phyloP scores from a whole-genome alignment of 371 early-diverging fungal genomes.

The Mucor velutinosus region DNA sequence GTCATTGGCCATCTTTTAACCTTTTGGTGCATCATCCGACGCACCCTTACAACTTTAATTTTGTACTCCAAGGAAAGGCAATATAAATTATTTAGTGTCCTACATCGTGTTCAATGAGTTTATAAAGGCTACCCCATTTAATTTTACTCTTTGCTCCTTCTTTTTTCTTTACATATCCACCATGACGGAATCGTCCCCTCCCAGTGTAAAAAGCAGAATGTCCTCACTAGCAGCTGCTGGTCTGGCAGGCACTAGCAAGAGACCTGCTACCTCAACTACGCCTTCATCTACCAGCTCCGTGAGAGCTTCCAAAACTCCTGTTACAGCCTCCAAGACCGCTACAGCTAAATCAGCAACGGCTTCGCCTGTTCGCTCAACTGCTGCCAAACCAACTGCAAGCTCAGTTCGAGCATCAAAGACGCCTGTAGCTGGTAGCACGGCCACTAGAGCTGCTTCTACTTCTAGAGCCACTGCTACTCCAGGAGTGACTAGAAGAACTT shows the following conservation, averaged over 20 bases:
- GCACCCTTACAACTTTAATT: background rate
- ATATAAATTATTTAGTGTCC: slow-evolving; percentile 2
- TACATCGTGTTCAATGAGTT: background rate
- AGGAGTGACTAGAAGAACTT: slow-evolving; percentile 13
- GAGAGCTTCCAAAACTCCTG: slow-evolving; percentile 15
- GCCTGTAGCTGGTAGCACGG: background rate
- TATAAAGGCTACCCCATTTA: background rate
- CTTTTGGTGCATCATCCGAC: background rate
- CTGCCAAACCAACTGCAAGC: slow-evolving; percentile 9
- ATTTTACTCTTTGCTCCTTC: background rate
- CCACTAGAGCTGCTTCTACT: background rate
- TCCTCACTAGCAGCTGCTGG: slow-evolving; percentile 27
- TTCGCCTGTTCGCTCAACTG: slow-evolving; percentile 6
- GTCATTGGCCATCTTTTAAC: background rate
- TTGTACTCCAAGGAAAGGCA: slow-evolving; percentile 1
- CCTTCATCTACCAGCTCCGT: background rate
- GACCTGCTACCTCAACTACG: slow-evolving; percentile 2
- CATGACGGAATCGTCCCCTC: slow-evolving; percentile 7
- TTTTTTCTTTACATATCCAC: background rate
- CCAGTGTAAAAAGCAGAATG: slow-evolving; percentile 24
- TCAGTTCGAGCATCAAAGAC: slow-evolving; percentile 16
- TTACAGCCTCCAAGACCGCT: background rate
- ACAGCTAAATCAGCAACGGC: slow-evolving; percentile 5
- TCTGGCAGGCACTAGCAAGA: slow-evolving; percentile 13
- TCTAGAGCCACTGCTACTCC: slow-evolving; percentile 13